Base-by-base conservation (phyloP, 371 early-diverging fungal genomes). In the Smittium culicis region DNA sequence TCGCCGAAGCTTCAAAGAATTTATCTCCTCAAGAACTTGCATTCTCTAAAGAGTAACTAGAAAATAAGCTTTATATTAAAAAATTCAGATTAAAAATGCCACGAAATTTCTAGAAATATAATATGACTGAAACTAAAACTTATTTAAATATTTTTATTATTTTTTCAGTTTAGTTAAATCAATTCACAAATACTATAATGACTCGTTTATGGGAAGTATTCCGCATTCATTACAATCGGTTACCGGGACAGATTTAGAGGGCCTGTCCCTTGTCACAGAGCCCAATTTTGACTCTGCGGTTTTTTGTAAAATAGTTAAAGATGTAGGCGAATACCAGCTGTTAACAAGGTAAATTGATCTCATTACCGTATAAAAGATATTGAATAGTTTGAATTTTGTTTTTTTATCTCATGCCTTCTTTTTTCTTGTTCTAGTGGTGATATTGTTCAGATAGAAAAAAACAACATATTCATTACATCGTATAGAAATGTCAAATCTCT, bases 221-320 rank as follows among this genome's bases (percentile, higher is more conserved):
- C 76, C 76, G n/a, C 70, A 72, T 8, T 73, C 74, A 54, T 54
- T 76, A 61, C 70, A 72, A 0, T 54, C 68, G 0, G 57, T 71
- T 20, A 69, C 70, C 33, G 77, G 73, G 20, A 68, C 63, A 2
- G 56, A 62, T 31, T 62, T 31, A n/a, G 71, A 76, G 34, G 77
- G 77, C 2, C 34, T 67, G 2, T 68, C 64, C 30, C 35, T 77
- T 83, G 88, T 88, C n/a, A 76, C 81, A 5, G 77, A 72, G 58
- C 87, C 89, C 0, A 84, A 86, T 60, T 64, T 87, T 58, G 84
- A 89, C 35, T 79, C 82, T 31, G 86, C 90, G 1, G 89, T 91
- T 0, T 88, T 91, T 71, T 84, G 85, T 62, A 73, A 84, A 8
- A 79, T 86, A 5, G 60, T 82, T 27, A 72, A 80, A 55, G 79